Base-by-base conservation (phyloP, 768 basidiomycete species). In the Porphyrellus cyaneotinctus region DNA sequence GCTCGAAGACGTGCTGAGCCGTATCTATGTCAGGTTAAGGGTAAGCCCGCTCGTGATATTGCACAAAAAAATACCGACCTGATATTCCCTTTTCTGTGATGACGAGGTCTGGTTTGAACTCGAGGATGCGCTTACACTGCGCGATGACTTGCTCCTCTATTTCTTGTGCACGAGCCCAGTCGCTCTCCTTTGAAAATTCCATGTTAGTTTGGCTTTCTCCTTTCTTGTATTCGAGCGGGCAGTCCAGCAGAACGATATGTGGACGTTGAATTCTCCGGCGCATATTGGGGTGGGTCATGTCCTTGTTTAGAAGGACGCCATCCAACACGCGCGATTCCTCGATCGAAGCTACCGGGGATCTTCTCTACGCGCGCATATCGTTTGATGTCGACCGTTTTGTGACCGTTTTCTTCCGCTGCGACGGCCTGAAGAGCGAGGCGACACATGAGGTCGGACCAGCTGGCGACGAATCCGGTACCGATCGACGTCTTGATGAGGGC, bases 391-490 rank as follows among this genome's bases (percentile, higher is more conserved):
- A 98, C 91, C 3, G 91, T 91, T 69, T 88, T 90, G 64, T 87
- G 75, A 12, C 85, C 84, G 17, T 76, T 81, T 17, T 86, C 84
- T 36, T 90, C 87, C 38, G 81, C 78, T 2, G 93, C 80, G 47
- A 99, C 95, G 5, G 85, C 91, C 17, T 88, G 84, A 8, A 98
- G 77, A 1, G 97, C 97, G 46, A 99, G 85, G 57, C 76, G 82
- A 72, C 95, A 98, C 97, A 98, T 99, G 57, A 98, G 84, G 66
- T 95, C 94, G 1, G 87, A 87, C 97, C 97, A 98, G 36, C 97
- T 85, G 26, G 84, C 84, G 62, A 94, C 93, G 66, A 98, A 97
- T 71, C 98, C 98, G 42, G 97, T 98, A 17, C 97, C 97, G 72
- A 98, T 97, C 35, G 93, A 95, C 0, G 91, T 95, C 72, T 97